A percentile compares a stretch with the other conserved stretches of the same genome.
Evolutionary conservation across 768 basidiomycete genomes (phyloP).

Genomic region (Suillus tomentosus): DNA sequence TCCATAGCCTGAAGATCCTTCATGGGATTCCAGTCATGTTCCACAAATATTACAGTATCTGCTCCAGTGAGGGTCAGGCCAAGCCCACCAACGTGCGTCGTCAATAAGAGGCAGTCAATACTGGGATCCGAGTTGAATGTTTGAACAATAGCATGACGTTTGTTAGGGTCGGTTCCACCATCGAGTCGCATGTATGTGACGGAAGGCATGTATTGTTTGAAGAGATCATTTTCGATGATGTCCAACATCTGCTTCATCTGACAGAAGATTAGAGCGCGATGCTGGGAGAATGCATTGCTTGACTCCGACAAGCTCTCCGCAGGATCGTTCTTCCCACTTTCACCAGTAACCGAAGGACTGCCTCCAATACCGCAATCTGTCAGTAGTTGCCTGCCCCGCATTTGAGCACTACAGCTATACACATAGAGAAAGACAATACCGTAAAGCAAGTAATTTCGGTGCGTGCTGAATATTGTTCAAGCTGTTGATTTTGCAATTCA

Average conservation of each 20-base stretch:
- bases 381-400: conserved; percentile 75
- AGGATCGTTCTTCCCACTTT: conserved; percentile 67
- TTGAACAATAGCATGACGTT: conserved; percentile 96
- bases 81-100: conserved; percentile 95
- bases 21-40: conserved; percentile 99
- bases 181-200: conserved; percentile 99
- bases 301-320: conserved; percentile 56
- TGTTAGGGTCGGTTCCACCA: conserved; percentile 87
- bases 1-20: conserved; percentile 99
- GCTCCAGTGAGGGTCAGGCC: conserved; percentile 97
- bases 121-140: conserved; percentile 98
- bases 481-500: conserved; percentile 44
- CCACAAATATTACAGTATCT: conserved; percentile 98
- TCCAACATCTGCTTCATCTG: conserved; percentile 99
- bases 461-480: conserved; percentile 87
- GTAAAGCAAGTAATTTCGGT: conserved; percentile 89
- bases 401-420: background rate
- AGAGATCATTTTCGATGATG: conserved; percentile 92
- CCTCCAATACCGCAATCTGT: conserved; percentile 92
- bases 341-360: conserved; percentile 40
- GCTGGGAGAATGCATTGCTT: conserved; percentile 76
- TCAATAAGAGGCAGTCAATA: conserved; percentile 93
- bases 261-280: conserved; percentile 98
- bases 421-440: conserved; percentile 49
- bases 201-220: conserved; percentile 89